Conservation (phyloP, 805 yeast genomes). For the Candida michaelii region DNA sequence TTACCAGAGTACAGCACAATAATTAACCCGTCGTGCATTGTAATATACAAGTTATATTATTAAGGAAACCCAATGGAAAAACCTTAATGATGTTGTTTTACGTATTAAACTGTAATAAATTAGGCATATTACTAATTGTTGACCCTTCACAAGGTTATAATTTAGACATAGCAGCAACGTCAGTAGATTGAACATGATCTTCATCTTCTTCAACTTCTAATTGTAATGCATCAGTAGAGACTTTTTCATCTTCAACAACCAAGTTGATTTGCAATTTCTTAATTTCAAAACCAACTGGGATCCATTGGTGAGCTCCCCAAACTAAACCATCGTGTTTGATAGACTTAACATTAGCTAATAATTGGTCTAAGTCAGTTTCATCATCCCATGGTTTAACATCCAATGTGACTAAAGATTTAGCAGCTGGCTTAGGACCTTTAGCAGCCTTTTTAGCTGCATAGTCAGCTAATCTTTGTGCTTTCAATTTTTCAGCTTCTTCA, state of each 20-base stretch:
- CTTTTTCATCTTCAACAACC: constrained; percentile 97
- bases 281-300: constrained; percentile 99
- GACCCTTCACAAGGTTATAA: constrained; percentile 50
- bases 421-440: constrained; percentile 97
- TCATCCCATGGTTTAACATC: constrained; percentile 99
- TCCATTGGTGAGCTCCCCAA: constrained; percentile 98
- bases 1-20: no score
- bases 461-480: constrained; percentile 96
- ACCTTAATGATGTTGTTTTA: no score
- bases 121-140: neutral
- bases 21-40: no score
- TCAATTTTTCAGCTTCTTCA: constrained; percentile 94
- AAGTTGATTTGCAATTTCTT: constrained; percentile 98
- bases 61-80: no score
- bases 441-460: constrained; percentile 97
- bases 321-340: constrained; percentile 87
- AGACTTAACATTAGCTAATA: constrained; percentile 82
- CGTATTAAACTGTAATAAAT: no score
- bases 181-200: constrained; percentile 99
- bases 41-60: no score
- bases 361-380: constrained; percentile 91
- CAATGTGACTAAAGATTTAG: constrained; percentile 93
- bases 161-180: constrained; percentile 97
- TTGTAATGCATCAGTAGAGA: constrained; percentile 89
- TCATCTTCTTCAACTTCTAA: constrained; percentile 80